These are phyloP conservation scores for Daldinia loculata DNA, from an alignment of 495 filamentous ascomycete species.

Conservation along the genomic window DNA sequence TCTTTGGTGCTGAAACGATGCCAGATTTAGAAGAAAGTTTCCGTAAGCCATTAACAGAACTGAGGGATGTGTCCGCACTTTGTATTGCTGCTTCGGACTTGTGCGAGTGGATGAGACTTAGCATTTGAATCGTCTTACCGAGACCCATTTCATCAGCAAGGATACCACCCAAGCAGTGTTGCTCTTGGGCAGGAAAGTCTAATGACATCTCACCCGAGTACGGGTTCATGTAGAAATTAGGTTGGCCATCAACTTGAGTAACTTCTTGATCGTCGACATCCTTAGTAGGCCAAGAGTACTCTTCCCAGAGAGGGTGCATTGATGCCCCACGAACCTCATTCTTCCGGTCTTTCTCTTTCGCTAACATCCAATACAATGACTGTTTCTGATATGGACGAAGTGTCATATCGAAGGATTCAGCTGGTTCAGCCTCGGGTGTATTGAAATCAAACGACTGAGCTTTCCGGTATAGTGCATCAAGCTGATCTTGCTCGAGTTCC, in stretches of 20 bases:
- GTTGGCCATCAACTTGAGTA: slow-evolving; percentile 66
- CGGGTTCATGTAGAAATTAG: slow-evolving; percentile 91
- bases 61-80: slow-evolving; percentile 44
- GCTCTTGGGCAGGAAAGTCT: slow-evolving; percentile 90
- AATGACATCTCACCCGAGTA: slow-evolving; percentile 96
- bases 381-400: slow-evolving; percentile 95
- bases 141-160: slow-evolving; percentile 92
- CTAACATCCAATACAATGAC: slow-evolving; percentile 93
- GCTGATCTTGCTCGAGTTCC: slow-evolving; percentile 93
- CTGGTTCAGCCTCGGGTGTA: slow-evolving; percentile 84
- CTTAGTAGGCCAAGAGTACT: slow-evolving; percentile 88
- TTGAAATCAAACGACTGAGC: slow-evolving; percentile 96
- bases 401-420: slow-evolving; percentile 79
- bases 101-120: slow-evolving; percentile 89
- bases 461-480: slow-evolving; percentile 93
- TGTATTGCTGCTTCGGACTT: slow-evolving; percentile 63
- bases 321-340: slow-evolving; percentile 69
- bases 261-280: slow-evolving; percentile 85
- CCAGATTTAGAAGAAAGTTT: slow-evolving; percentile 57
- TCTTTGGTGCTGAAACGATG: slow-evolving; percentile 78
- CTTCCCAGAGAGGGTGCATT: slow-evolving; percentile 98
- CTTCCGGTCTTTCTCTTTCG: slow-evolving; percentile 85
- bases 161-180: slow-evolving; percentile 92
- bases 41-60: slow-evolving; percentile 26
- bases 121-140: slow-evolving; percentile 98